A percentile compares a stretch with the other conserved stretches of the same genome.
Evolutionary conservation across 2,329 filamentous ascomycete genomes (phyloP).

Genomic region (Aspergillus aculeatus): DNA sequence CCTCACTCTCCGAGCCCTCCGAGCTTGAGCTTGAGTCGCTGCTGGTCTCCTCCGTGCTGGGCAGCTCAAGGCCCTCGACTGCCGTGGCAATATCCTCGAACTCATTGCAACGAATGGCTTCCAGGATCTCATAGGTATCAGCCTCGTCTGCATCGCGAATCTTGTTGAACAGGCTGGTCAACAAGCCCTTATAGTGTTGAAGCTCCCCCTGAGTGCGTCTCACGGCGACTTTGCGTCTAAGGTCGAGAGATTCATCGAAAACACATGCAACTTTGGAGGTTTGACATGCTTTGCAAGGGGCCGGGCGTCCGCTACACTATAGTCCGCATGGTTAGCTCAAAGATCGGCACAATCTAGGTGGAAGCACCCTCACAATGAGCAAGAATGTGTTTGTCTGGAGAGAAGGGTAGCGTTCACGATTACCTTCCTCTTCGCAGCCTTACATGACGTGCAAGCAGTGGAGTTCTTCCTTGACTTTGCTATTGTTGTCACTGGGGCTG

Average conservation of each 20-base stretch:
- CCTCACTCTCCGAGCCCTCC: conserved; percentile 13
- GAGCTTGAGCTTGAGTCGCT: not conserved
- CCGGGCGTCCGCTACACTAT: conserved; percentile 36
- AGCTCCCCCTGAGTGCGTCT: conserved; percentile 38
- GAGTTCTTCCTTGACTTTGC: conserved; percentile 37
- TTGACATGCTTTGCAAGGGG: conserved; percentile 38
- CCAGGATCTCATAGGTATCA: conserved; percentile 25
- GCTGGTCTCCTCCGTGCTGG: not conserved
- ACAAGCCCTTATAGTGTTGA: conserved; percentile 32
- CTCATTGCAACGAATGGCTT: conserved; percentile 30
- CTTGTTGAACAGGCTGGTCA: conserved; percentile 31
- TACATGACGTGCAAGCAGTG: conserved; percentile 36
- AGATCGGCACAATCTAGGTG: not conserved
- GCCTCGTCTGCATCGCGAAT: conserved; percentile 27
- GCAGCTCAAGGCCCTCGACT: conserved; percentile 16
- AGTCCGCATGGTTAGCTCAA: conserved; percentile 4
- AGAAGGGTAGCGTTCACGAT: not conserved
- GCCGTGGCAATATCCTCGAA: conserved; percentile 27
- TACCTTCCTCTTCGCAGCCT: conserved; percentile 40
- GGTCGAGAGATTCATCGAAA: conserved; percentile 38
- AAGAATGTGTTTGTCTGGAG: too few relatives aligned
- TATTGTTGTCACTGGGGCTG: conserved; percentile 21
- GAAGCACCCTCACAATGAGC: not conserved
- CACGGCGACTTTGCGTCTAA: conserved; percentile 38
- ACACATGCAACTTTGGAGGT: conserved; percentile 30